Conservation (phyloP, 495 filamentous ascomycete species). For the Amorphotheca resinae region DNA sequence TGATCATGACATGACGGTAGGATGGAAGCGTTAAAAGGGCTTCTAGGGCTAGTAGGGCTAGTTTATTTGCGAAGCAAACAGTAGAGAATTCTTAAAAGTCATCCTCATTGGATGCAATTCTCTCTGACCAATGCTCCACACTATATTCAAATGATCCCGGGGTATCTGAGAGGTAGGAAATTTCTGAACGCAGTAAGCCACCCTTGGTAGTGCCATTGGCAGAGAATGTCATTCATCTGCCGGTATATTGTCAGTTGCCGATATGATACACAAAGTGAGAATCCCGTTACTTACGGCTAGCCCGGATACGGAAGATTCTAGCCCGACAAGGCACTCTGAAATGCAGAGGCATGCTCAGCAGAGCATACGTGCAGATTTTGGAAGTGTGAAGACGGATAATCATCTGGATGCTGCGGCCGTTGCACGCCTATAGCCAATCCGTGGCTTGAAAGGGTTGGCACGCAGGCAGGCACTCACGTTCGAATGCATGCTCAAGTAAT, state of each 20-base stretch:
- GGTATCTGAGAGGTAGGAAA: constrained; percentile 8
- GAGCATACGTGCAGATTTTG: no score
- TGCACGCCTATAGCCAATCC: neutral
- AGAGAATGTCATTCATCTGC: no score
- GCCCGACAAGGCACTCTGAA: no score
- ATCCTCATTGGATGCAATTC: neutral
- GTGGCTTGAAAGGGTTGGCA: constrained; percentile 10
- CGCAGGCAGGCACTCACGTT: constrained; percentile 37
- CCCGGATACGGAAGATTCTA: no score
- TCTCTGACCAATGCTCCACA: neutral
- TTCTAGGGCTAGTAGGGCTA: no score
- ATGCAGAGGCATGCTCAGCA: no score
- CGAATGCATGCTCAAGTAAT: constrained; percentile 26
- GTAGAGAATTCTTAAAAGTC: neutral
- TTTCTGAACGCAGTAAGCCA: neutral
- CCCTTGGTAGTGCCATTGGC: no score
- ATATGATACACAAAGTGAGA: no score
- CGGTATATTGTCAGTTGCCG: no score
- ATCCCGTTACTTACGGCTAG: no score
- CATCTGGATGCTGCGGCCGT: neutral
- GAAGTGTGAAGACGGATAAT: no score
- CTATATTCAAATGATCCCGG: neutral
- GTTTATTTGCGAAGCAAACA: neutral
- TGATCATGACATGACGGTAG: constrained; percentile 15
- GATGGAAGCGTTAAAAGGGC: neutral